These are phyloP conservation scores for Vigna reflexopilosa DNA, from an alignment of 306 rosid genomes.

Conservation along the genomic window DNA sequence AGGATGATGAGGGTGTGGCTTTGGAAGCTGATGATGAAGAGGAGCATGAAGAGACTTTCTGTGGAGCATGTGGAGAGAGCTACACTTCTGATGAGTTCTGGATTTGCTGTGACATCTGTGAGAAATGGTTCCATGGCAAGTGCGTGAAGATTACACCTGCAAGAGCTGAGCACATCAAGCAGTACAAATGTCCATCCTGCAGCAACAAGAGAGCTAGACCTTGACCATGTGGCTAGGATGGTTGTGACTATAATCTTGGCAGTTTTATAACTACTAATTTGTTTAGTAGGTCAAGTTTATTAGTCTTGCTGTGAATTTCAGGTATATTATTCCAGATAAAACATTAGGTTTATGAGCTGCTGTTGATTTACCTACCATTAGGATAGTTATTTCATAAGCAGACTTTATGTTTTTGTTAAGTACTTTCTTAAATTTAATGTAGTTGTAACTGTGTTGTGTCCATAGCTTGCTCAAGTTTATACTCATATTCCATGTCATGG, in stretches of 20 bases:
- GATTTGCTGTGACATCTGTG: conserved; percentile 92
- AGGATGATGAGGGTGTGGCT: conserved; percentile 60
- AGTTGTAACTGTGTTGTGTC: conserved; percentile 40
- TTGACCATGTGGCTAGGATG: conserved; percentile 42
- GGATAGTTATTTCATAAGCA: conserved; percentile 45
- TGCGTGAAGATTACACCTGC: conserved; percentile 92
- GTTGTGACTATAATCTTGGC: conserved; percentile 18
- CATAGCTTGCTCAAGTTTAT: conserved; percentile 29
- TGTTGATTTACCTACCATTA: conserved; percentile 27
- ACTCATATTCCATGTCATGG: neutral
- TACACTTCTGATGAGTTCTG: conserved; percentile 76
- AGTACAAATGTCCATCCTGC: conserved; percentile 96
- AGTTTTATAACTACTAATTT: conserved; percentile 52
- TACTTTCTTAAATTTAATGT: conserved; percentile 43
- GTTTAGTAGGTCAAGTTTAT: conserved; percentile 57
- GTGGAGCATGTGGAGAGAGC: conserved; percentile 90
- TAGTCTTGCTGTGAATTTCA: conserved; percentile 45
- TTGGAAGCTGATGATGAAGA: conserved; percentile 71
- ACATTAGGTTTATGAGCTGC: conserved; percentile 42
- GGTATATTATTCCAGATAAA: conserved; percentile 41
- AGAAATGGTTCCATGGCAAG: conserved; percentile 95
- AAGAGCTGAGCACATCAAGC: conserved; percentile 86
- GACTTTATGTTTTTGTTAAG: conserved; percentile 40
- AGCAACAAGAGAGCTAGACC: conserved; percentile 84
- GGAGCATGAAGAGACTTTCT: conserved; percentile 74